A percentile compares a stretch with the other conserved stretches of the same genome.
These are phyloP conservation scores for Eragrostis tef DNA, from an alignment of 202 grass and related monocot genomes.

Conservation along the genomic window DNA sequence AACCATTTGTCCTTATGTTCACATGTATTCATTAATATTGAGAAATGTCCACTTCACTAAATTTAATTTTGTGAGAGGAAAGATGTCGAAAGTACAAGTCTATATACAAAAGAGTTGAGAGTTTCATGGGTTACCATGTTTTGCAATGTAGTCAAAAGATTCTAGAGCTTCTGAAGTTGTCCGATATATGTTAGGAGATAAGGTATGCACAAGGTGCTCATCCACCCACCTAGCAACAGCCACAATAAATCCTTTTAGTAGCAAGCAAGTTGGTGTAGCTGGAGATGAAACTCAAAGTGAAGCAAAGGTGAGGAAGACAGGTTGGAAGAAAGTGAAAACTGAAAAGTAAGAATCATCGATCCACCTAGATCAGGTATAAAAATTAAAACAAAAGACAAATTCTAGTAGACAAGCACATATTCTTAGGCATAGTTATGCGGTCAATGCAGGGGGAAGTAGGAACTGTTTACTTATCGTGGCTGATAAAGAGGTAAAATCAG, in stretches of 20 bases:
- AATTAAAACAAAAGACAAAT: conserved; percentile 1
- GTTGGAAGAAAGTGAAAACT: too few species aligned
- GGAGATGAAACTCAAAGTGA: too few species aligned
- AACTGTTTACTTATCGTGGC: neutral
- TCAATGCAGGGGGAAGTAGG: neutral
- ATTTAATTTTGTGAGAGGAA: neutral
- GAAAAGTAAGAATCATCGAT: too few species aligned
- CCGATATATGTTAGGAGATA: conserved; percentile 97
- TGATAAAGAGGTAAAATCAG: neutral
- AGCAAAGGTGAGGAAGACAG: too few species aligned
- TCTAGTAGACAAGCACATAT: neutral
- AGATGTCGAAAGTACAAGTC: neutral
- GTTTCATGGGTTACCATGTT: conserved; percentile 59
- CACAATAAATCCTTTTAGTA: too few species aligned
- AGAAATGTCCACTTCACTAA: neutral
- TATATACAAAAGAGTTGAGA: conserved; percentile 6
- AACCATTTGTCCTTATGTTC: neutral
- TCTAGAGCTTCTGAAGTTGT: conserved; percentile 87
- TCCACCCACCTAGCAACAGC: conserved; percentile 76
- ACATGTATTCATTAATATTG: neutral
- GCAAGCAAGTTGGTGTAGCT: too few species aligned
- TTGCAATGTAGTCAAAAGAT: conserved; percentile 97
- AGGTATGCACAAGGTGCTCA: conserved; percentile 82
- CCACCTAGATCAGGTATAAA: conserved; percentile 50
- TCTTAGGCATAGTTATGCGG: conserved; percentile 1